Conservation (phyloP, 129 eudicot genomes). For the Apium graveolens region DNA sequence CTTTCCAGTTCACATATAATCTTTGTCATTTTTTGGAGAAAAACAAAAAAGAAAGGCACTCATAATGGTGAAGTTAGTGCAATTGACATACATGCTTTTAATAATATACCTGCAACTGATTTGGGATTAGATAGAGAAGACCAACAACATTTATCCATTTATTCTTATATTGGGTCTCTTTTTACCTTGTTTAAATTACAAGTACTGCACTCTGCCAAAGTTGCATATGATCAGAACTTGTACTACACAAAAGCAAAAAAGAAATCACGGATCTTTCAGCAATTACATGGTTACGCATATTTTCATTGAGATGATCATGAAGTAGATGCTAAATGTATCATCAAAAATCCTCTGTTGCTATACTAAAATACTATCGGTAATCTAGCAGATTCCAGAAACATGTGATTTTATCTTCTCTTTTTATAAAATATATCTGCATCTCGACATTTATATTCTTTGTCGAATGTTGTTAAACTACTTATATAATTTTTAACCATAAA, state of each 20-base stretch:
- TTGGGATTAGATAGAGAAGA: background rate
- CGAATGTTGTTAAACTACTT: background rate
- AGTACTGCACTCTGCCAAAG: background rate
- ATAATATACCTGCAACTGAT: background rate
- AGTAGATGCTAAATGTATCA: background rate
- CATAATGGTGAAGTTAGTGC: too few relatives aligned
- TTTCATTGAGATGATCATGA: background rate
- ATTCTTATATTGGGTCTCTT: background rate
- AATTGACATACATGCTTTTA: background rate
- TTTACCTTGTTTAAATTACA: background rate
- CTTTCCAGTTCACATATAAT: background rate
- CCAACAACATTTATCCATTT: background rate
- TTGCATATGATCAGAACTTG: background rate
- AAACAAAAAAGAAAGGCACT: background rate
- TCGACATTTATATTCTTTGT: background rate
- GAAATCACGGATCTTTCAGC: background rate
- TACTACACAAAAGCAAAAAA: background rate
- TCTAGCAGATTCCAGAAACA: background rate
- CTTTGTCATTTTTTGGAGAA: background rate
- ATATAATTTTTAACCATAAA: background rate
- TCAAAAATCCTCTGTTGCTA: background rate
- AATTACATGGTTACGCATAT: background rate
- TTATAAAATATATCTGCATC: background rate
- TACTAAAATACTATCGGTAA: background rate
- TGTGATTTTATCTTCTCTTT: background rate